phyloP scores from a whole-genome alignment of 2,329 filamentous ascomycete genomes.

The Fusarium palustre region DNA sequence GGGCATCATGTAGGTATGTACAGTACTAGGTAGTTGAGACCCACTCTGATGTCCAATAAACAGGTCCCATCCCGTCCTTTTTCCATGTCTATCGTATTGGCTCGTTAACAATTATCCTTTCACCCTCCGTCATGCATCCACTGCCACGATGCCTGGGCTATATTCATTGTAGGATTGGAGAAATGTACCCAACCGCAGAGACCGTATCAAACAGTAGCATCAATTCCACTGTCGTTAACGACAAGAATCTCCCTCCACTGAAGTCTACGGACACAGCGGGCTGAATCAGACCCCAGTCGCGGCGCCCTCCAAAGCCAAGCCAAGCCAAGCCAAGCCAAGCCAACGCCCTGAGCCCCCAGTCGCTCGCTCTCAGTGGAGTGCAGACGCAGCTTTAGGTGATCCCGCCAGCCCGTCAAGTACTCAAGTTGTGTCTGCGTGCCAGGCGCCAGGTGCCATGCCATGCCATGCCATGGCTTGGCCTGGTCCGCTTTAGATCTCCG shows the following conservation, averaged over 20 bases:
- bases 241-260: conserved; percentile 15
- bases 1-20: too few relatives aligned
- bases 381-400: neutral
- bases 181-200: neutral
- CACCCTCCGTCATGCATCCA: neutral
- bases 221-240: neutral
- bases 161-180: conserved; percentile 1
- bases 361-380: conserved; percentile 2
- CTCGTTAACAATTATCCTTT: neutral
- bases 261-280: conserved; percentile 28
- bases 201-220: neutral
- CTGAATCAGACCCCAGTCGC: conserved; percentile 39
- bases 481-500: conserved; percentile 29
- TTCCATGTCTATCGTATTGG: conserved; percentile 2
- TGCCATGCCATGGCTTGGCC: conserved; percentile 4
- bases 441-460: conserved; percentile 8
- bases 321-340: conserved; percentile 31
- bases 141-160: conserved; percentile 23
- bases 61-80: conserved; percentile 27
- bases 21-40: neutral
- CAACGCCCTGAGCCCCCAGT: conserved; percentile 16
- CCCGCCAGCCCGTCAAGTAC: neutral
- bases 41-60: conserved; percentile 14
- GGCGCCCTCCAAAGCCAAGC: conserved; percentile 36
- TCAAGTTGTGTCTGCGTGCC: neutral